These are phyloP conservation scores for Chamaecrista fasciculata DNA, from an alignment of 306 rosid species.

Conservation along the genomic window DNA sequence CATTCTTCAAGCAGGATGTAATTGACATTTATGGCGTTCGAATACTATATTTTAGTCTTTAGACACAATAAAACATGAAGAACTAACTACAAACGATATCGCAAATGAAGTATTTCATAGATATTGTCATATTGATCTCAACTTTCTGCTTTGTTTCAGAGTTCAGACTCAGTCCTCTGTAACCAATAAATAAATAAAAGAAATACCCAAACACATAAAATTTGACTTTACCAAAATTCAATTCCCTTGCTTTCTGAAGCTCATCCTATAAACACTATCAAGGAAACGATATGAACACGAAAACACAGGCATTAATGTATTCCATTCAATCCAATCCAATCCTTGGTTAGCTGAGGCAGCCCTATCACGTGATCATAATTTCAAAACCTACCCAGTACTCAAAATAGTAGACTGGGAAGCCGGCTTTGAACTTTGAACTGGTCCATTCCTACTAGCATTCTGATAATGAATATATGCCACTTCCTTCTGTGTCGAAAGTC, in stretches of 20 bases:
- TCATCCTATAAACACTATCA: neutral
- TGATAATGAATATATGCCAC: neutral
- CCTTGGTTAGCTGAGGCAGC: neutral
- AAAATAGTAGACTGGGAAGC: neutral
- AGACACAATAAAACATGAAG: too few relatives aligned
- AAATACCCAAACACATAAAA: neutral
- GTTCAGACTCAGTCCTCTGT: too few relatives aligned
- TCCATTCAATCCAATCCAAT: too few relatives aligned
- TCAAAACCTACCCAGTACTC: neutral
- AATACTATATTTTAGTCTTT: too few relatives aligned
- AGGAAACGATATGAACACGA: neutral
- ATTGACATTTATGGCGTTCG: neutral
- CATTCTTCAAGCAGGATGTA: neutral
- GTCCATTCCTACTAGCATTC: neutral
- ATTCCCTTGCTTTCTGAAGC: neutral
- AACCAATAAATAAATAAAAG: neutral
- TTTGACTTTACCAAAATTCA: neutral
- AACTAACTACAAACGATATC: too few relatives aligned
- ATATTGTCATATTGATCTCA: too few relatives aligned
- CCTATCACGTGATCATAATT: neutral
- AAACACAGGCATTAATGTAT: neutral
- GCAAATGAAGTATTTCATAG: too few relatives aligned
- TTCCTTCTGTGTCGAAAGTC: neutral
- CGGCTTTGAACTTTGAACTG: neutral
- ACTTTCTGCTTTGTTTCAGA: too few relatives aligned